Conservation (phyloP, 495 filamentous ascomycete species). For the Podospora fimiseda region DNA sequence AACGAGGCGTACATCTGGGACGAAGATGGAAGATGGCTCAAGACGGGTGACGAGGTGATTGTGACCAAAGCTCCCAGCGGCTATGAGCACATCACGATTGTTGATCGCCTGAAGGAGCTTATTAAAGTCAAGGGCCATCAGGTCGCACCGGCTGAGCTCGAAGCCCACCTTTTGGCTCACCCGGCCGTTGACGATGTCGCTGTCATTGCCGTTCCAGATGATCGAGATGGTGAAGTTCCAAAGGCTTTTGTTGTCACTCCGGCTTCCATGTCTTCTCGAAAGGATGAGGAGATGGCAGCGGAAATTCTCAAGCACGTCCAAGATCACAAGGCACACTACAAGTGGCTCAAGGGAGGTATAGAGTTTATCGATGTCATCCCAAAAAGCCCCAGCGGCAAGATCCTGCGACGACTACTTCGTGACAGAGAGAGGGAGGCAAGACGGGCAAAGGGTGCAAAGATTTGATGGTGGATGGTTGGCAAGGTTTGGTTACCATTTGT, state of each 20-base stretch:
- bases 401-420: conserved; percentile 70
- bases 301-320: conserved; percentile 72
- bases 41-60: conserved; percentile 79
- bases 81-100: conserved; percentile 74
- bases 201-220: conserved; percentile 74
- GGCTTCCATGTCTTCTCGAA: conserved; percentile 50
- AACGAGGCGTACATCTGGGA: conserved; percentile 72
- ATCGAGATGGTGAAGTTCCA: conserved; percentile 70
- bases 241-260: conserved; percentile 84
- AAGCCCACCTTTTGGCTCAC: conserved; percentile 81
- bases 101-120: conserved; percentile 87
- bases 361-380: conserved; percentile 71
- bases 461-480: conserved; percentile 19
- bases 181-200: conserved; percentile 75
- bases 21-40: conserved; percentile 68
- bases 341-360: conserved; percentile 83
- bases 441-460: conserved; percentile 52
- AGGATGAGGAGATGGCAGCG: conserved; percentile 43
- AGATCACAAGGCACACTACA: conserved; percentile 77
- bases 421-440: conserved; percentile 71
- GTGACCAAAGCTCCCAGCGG: conserved; percentile 55
- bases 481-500: too few species aligned
- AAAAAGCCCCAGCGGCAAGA: conserved; percentile 92
- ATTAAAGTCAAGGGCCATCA: conserved; percentile 92
- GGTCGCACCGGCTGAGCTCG: conserved; percentile 88